These are phyloP conservation scores for Margaritispora aquatica DNA, from an alignment of 495 filamentous ascomycete genomes.

Conservation along the genomic window DNA sequence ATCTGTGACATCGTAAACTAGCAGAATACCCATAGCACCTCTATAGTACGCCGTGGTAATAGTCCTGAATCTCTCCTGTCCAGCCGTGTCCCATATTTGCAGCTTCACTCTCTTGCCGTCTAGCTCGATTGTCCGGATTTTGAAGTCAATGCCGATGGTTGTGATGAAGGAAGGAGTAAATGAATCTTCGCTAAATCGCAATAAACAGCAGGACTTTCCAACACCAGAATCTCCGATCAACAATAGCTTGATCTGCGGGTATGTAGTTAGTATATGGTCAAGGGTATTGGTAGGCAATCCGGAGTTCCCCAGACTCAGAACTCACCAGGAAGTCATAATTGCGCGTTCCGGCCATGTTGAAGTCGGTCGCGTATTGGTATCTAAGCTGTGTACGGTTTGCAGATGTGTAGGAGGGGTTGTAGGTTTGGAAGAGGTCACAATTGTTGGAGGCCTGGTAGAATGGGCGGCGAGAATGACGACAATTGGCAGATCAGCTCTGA, in stretches of 20 bases:
- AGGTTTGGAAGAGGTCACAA: constrained; percentile 1
- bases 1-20: constrained; percentile 98
- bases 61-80: constrained; percentile 95
- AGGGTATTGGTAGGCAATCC: background rate
- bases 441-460: constrained; percentile 1
- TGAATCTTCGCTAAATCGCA: constrained; percentile 97
- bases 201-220: constrained; percentile 96
- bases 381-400: background rate
- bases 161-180: constrained; percentile 99
- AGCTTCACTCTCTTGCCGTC: constrained; percentile 98
- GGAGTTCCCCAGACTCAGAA: background rate
- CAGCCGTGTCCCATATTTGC: constrained; percentile 99
- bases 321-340: constrained; percentile 98
- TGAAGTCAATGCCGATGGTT: constrained; percentile 99
- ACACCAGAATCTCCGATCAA: constrained; percentile 98
- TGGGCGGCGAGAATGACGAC: background rate
- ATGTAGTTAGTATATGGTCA: background rate
- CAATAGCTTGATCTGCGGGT: constrained; percentile 86
- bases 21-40: constrained; percentile 95
- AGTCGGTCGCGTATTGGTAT: constrained; percentile 8
- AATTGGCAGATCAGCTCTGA: background rate
- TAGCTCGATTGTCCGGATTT: constrained; percentile 97
- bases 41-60: constrained; percentile 99
- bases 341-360: constrained; percentile 83
- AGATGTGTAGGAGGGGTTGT: background rate